Base-by-base conservation (phyloP, 805 yeast species). In the Sugiyamaella valdiviana region DNA sequence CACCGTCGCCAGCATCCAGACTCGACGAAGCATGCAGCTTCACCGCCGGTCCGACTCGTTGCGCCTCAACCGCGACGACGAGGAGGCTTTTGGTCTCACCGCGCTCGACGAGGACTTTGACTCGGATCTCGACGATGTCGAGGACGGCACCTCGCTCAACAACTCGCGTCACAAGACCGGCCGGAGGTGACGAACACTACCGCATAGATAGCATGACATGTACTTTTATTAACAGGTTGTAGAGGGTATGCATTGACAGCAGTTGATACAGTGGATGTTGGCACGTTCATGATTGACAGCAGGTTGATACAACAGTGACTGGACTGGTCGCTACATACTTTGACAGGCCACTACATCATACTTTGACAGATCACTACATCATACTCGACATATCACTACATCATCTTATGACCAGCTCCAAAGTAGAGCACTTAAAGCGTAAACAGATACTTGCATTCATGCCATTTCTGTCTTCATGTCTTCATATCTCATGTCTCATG, bases 1-100 rank as follows among this genome's bases (percentile, higher is more conserved):
- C 51, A 91, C 90, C 12, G 80, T 87, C 38, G 85, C 87, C 7
- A 88, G 90, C 1, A 70, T 80, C 50, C 86, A 85, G 51, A 75
- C 85, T 48, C 78, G 95, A 65, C 74, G 91, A 61, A 83, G 91
- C 2, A 74, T 88, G 72, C 89, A 85, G 67, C 56, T 76, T 42
- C 71, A 72, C 51, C 79, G 87, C 63, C 57, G 62, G 19, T 54
- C 62, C 42, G 61, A 55, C 35, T 58, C 63, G 12, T 39, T 60
- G n/a, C 51, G 66, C 5, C 60, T 53, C 37, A 50, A 56, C 17
- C 59, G 61, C 32, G 59, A 61, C 32, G 64, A 63, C 39, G 69
- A 67, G 38, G 65, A 65, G 35, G 50, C 59, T 3, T 57, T 63
- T 29, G 71, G 69, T 10, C 54, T 67, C 42, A 63, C 65, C 9